Percentiles rank a stretch among this genome's conserved stretches.
Conservation (phyloP, 2,329 filamentous ascomycete species). For the Huntiella bhutanensis region DNA sequence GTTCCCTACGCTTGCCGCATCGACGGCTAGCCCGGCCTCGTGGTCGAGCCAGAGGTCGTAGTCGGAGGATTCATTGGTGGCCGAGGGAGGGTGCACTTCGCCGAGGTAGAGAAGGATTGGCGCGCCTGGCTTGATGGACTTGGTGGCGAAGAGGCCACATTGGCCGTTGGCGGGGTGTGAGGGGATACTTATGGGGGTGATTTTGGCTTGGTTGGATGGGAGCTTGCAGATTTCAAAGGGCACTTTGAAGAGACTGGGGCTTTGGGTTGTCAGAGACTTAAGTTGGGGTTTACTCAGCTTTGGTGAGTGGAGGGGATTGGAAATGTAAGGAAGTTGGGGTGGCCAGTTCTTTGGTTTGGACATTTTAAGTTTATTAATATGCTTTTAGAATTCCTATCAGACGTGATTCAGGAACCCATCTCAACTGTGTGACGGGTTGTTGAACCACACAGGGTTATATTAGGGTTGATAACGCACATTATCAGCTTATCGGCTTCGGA, state of each 20-base stretch:
- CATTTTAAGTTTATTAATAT: not conserved
- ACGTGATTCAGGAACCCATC: no score
- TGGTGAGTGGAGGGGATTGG: conserved; percentile 27
- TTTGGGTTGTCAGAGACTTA: conserved; percentile 13
- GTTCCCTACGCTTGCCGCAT: conserved; percentile 38
- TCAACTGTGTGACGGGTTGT: no score
- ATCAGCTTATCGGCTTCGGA: conserved; percentile 2
- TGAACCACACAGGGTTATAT: not conserved
- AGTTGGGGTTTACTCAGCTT: conserved; percentile 25
- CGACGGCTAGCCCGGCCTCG: conserved; percentile 37
- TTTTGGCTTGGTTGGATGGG: conserved; percentile 31
- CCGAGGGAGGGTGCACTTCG: conserved; percentile 28
- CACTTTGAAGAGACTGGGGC: conserved; percentile 16
- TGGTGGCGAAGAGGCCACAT: conserved; percentile 39
- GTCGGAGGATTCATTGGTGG: conserved; percentile 25
- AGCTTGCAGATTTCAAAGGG: conserved; percentile 21
- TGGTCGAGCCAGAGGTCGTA: conserved; percentile 47
- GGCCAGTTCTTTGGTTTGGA: conserved; percentile 39
- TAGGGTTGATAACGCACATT: conserved; percentile 8
- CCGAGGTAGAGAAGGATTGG: conserved; percentile 46
- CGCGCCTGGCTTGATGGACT: conserved; percentile 30
- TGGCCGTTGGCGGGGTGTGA: conserved; percentile 40
- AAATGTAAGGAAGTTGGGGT: conserved; percentile 30
- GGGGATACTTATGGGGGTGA: conserved; percentile 30
- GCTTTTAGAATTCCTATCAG: no score